phyloP scores from a whole-genome alignment of 2,329 filamentous ascomycete species.

The Hymenoscyphus scutula region DNA sequence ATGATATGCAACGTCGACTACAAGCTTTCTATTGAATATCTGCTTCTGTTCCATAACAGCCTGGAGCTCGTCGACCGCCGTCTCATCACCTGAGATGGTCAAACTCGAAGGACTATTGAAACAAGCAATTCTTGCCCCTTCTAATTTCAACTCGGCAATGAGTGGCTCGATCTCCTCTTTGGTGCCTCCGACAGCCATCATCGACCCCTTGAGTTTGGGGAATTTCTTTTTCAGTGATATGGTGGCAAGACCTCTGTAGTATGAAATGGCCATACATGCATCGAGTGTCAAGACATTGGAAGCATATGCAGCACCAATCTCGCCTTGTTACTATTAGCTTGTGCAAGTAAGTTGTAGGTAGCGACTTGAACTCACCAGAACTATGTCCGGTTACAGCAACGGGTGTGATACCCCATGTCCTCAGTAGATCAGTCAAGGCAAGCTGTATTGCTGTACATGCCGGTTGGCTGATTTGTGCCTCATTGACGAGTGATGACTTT shows the following conservation, averaged over 20 bases:
- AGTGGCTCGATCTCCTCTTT: conserved; percentile 18
- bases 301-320: conserved; percentile 49
- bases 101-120: conserved; percentile 34
- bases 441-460: conserved; percentile 49
- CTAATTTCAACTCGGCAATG: conserved; percentile 7
- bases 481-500: conserved; percentile 23
- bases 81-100: conserved; percentile 30
- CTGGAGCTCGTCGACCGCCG: conserved; percentile 27
- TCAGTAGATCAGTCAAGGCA: conserved; percentile 43
- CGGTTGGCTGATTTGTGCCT: conserved; percentile 39
- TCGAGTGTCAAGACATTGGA: conserved; percentile 36
- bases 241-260: conserved; percentile 35
- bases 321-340: conserved; percentile 21
- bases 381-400: conserved; percentile 44
- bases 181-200: conserved; percentile 21
- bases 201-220: conserved; percentile 17
- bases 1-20: conserved; percentile 36
- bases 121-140: conserved; percentile 29
- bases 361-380: conserved; percentile 33
- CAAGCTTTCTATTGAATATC: conserved; percentile 19
- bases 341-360: neutral
- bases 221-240: conserved; percentile 19
- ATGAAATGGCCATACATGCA: conserved; percentile 45
- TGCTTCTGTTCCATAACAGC: conserved; percentile 13
- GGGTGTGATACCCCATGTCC: conserved; percentile 42